Conservation (phyloP, 1,139 yeast species). For the Pichia sp. region DNA sequence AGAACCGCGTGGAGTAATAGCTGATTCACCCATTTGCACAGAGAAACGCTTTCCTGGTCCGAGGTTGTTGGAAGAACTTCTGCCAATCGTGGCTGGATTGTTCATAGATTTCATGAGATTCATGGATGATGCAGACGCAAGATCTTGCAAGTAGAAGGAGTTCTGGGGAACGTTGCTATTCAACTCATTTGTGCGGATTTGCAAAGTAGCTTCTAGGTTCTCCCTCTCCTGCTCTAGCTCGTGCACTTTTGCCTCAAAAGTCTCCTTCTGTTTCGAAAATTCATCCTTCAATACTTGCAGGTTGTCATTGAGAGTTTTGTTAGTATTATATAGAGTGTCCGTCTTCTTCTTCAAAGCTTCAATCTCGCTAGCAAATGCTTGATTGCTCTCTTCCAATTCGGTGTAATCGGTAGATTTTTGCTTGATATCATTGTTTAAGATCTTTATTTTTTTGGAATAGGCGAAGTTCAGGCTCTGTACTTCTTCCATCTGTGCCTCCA, state of each 20-base stretch:
- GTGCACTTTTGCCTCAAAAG: slow-evolving; percentile 20
- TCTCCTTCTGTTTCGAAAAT: slow-evolving; percentile 19
- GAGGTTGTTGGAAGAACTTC: slow-evolving; percentile 1
- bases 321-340: slow-evolving; percentile 1
- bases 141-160: slow-evolving; percentile 25
- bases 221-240: slow-evolving; percentile 25
- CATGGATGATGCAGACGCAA: slow-evolving; percentile 19
- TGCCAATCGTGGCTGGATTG: slow-evolving; percentile 16
- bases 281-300: slow-evolving; percentile 13
- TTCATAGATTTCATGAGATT: slow-evolving; percentile 15
- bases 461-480: slow-evolving; percentile 24
- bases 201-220: slow-evolving; percentile 15
- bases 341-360: slow-evolving; percentile 5
- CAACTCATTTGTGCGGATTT: slow-evolving; percentile 11
- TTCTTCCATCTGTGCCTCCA: slow-evolving; percentile 26
- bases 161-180: slow-evolving; percentile 1
- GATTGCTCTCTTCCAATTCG: slow-evolving; percentile 19
- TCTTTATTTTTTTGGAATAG: slow-evolving; percentile 24
- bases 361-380: not conserved
- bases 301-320: slow-evolving; percentile 5
- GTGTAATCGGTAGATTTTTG: slow-evolving; percentile 18
- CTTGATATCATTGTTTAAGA: slow-evolving; percentile 24
- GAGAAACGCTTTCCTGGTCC: slow-evolving; percentile 15
- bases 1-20: slow-evolving; percentile 23
- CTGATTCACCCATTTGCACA: slow-evolving; percentile 27